Evolutionary conservation across 2,329 filamentous ascomycete genomes (phyloP), one percentile per base, ranked within the genome.

Genomic region (Ascosphaera aggregata): DNA sequence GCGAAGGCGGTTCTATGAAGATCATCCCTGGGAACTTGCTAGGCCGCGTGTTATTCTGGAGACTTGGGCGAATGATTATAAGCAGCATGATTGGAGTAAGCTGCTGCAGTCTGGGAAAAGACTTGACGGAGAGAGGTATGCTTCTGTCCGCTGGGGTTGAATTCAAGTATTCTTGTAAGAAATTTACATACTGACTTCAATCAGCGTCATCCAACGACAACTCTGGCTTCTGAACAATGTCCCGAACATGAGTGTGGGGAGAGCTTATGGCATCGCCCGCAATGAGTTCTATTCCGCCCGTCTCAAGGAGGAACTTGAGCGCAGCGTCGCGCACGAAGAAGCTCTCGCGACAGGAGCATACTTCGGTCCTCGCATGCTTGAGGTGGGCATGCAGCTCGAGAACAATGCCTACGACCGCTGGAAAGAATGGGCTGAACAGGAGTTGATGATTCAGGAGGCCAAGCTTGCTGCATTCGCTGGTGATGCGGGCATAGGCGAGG

Each of bases 11-110:
- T 98, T 95, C 62, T 98, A 80, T 63, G 73, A 68, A 51, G 86
- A 98, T 56, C 89, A 98, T 55, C 89, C 89, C 3, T 98, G 89
- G 89, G 89, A 98, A 60, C 63, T 98, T 52, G 89, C 89, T 15
- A 69, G 86, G 44, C 89, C 89, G 40, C 69, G 81, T 47, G 66
- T 93, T 42, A 64, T 98, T 36, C 61, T 95, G 8, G 89, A 98
- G 60, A 65, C 74, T 47, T 78, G 86, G 50, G 89, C 89, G 39
- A 79, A 77, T 53, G 86, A 98, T 52, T 65, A 71, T 39, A 71
- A 76, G 54, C 64, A 61, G 40, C 74, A 73, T 49, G 73, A 94
- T 56, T 95, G 86, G 86, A 79, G 76, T 48, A 73, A 58, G 49
- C 57, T 92, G 47, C 63, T 67, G 48, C 89, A 95, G 60, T 68